phyloP scores from a whole-genome alignment of 768 basidiomycete genomes.

The Mrakia gelida region DNA sequence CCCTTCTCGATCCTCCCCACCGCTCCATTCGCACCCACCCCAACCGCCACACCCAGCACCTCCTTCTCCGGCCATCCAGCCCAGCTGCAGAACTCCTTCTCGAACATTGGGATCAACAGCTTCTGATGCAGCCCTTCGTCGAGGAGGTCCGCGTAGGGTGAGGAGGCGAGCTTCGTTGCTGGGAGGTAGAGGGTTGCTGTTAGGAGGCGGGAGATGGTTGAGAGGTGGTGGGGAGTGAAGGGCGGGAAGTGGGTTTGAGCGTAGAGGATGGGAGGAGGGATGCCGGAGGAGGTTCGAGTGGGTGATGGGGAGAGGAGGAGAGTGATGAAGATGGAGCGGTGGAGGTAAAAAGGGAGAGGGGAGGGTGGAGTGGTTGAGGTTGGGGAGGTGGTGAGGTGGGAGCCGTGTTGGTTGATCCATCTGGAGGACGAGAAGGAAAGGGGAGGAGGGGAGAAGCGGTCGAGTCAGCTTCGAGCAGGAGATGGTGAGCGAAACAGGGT shows the following conservation, averaged over 20 bases:
- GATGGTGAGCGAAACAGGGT: neutral
- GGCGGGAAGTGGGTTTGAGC: slow-evolving; percentile 61
- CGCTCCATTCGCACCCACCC: slow-evolving; percentile 88
- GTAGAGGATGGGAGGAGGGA: slow-evolving; percentile 64
- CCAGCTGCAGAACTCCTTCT: slow-evolving; percentile 80
- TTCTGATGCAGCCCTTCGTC: slow-evolving; percentile 17
- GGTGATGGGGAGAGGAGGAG: slow-evolving; percentile 54
- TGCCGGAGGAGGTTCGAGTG: slow-evolving; percentile 47
- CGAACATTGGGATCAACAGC: slow-evolving; percentile 68
- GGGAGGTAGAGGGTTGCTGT: slow-evolving; percentile 53
- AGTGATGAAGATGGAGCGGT: slow-evolving; percentile 83
- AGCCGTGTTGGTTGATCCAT: slow-evolving; percentile 67
- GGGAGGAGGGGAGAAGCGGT: slow-evolving; percentile 17
- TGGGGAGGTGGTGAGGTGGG: slow-evolving; percentile 60
- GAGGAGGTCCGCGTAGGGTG: slow-evolving; percentile 60
- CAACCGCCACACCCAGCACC: slow-evolving; percentile 80
- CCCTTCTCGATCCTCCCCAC: slow-evolving; percentile 91
- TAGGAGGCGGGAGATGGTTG: slow-evolving; percentile 67
- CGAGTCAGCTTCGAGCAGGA: slow-evolving; percentile 13
- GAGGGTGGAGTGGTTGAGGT: slow-evolving; percentile 49
- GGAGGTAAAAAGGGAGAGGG: slow-evolving; percentile 80
- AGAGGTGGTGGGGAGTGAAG: slow-evolving; percentile 59
- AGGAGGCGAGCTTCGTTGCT: neutral
- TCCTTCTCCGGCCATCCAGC: slow-evolving; percentile 85
- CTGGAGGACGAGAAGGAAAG: slow-evolving; percentile 47